These are phyloP conservation scores for Cruciata laevipes DNA, from an alignment of 257 asterid genomes.

Conservation along the genomic window DNA sequence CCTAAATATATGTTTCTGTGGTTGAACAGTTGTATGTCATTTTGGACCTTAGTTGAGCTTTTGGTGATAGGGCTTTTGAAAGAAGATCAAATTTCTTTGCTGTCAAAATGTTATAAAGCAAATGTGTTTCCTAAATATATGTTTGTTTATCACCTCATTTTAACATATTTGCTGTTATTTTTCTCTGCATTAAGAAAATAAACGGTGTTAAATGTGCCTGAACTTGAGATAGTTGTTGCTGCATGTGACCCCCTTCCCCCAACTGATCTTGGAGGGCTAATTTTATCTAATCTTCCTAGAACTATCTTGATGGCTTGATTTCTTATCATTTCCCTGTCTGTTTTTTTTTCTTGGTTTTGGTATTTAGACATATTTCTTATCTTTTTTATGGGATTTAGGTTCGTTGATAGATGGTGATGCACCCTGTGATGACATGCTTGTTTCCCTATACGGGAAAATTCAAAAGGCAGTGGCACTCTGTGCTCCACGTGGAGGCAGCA, in stretches of 20 bases:
- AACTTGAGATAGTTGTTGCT: neutral
- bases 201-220: neutral
- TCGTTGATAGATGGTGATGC: conserved; percentile 36
- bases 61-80: neutral
- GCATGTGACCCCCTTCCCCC: neutral
- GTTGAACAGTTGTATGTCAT: neutral
- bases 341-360: neutral
- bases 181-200: neutral
- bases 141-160: conserved; percentile 1
- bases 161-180: neutral
- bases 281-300: neutral
- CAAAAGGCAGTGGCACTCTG: conserved; percentile 63
- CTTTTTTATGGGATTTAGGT: conserved; percentile 13
- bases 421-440: conserved; percentile 39
- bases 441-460: conserved; percentile 56
- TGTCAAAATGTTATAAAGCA: neutral
- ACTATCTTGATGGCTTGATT: neutral
- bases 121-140: neutral
- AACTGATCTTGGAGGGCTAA: neutral
- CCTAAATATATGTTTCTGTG: neutral
- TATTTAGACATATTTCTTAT: neutral
- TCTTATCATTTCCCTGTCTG: neutral
- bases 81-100: neutral
- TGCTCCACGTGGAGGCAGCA: conserved; percentile 32
- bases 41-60: conserved; percentile 1